Evolutionary conservation across 345 rosid species (phyloP).

Genomic region (Eucalyptus viminalis): DNA sequence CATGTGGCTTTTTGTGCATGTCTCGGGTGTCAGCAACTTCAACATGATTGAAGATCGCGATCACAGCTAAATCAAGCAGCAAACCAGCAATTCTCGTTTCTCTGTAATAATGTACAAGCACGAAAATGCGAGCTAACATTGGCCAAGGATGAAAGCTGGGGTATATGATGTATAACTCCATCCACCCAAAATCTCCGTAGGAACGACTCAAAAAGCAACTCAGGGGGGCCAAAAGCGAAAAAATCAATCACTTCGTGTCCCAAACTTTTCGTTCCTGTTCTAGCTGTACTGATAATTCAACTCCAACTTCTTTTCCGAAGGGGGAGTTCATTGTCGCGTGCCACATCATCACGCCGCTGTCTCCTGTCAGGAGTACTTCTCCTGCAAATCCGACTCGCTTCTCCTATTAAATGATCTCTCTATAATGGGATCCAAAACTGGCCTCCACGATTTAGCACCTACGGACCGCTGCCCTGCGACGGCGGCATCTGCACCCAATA

Average conservation of each 20-base stretch:
- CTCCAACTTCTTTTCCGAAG: neutral
- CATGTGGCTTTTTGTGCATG: neutral
- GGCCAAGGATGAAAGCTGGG: neutral
- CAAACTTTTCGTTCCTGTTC: neutral
- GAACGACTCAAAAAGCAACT: neutral
- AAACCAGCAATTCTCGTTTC: neutral
- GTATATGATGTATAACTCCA: neutral
- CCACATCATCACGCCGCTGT: neutral
- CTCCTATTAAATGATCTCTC: conserved; percentile 31
- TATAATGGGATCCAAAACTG: conserved; percentile 28
- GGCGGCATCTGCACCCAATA: neutral
- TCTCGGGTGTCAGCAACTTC: neutral
- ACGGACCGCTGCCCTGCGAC: neutral
- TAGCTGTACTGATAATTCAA: neutral
- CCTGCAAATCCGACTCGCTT: conserved; percentile 25
- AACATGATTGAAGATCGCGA: neutral
- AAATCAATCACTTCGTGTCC: neutral
- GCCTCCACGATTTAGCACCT: conserved; percentile 18
- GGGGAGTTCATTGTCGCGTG: neutral
- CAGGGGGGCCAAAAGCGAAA: neutral
- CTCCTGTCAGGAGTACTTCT: neutral
- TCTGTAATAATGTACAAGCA: neutral
- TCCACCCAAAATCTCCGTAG: neutral
- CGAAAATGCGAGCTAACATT: neutral
- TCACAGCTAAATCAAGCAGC: neutral